Base-by-base conservation (phyloP, 805 yeast species). In the Candida ponderosae region DNA sequence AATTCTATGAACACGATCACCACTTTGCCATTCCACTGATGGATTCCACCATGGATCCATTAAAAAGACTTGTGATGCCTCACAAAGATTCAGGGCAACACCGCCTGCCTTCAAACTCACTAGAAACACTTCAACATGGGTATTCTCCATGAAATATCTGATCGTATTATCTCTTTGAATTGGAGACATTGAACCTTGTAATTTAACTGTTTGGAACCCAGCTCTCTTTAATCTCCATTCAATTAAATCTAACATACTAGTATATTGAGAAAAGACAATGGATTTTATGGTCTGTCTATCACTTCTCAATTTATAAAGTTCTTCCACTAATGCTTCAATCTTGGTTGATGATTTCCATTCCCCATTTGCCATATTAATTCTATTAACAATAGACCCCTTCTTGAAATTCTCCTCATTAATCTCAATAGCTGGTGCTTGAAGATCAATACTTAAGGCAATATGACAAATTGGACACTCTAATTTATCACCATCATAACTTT, bases 11-110 rank as follows among this genome's bases (percentile, higher is more conserved):
- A 93, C 97, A 63, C 99, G 78, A 60, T 93, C 99, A 60, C 95
- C 96, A 35, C 94, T 81, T 59, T 93, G 99, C 88, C 97, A 93
- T 58, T 93, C 98, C 7, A 90, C 93, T 47, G 95, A 83, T 1
- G 97, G 97, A 56, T 93, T 94, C 97, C 98, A 93, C 98, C 98
- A 93, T 27, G 97, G 97, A 52, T 93, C 99, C 68, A 93, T 68
- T 32, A 93, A 70, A 48, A 93, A 93, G 33, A 93, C 97, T 53
- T 90, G 97, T 3, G 94, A 88, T 0, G 98, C 97, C 53, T 94
- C 99, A 53, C 96, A 90, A 45, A 93, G 68, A 56, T 93, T 93
- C 46, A 93, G 68, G 0, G 98, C 98, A 31, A 93, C 98, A 63
- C 99, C 99, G 47, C 99, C 99, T 0, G 99, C 99, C 55, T 93